Percentiles rank a stretch among this genome's conserved stretches.
Evolutionary conservation across 352 stramenopile genomes (phyloP).

Genomic region (Pythium utonaiense): DNA sequence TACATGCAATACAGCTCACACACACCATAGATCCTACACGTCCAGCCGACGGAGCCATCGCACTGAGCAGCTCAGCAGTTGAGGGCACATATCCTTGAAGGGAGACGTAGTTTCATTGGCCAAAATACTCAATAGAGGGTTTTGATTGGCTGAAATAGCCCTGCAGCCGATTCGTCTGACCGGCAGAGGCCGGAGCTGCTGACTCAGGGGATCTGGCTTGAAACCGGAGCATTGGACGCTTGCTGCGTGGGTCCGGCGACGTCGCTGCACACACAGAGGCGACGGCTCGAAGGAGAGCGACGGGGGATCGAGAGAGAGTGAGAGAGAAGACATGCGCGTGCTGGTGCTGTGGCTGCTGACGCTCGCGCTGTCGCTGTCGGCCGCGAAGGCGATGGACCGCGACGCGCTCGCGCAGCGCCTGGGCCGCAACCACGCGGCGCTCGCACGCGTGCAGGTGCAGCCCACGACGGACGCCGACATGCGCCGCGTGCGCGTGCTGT

Average conservation of each 20-base stretch:
- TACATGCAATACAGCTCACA: no score
- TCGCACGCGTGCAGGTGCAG: slow-evolving; percentile 66
- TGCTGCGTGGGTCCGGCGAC: neutral
- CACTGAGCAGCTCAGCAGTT: neutral
- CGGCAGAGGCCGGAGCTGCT: no score
- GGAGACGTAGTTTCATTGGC: neutral
- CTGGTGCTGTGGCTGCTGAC: slow-evolving; percentile 3
- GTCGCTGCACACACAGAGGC: neutral
- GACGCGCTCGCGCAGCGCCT: slow-evolving; percentile 37
- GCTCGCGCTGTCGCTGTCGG: slow-evolving; percentile 2
- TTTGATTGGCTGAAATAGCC: neutral
- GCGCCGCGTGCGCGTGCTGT: slow-evolving; percentile 58
- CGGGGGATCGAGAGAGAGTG: neutral
- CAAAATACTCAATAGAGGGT: neutral
- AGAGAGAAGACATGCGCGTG: neutral
- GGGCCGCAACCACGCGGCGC: slow-evolving; percentile 61
- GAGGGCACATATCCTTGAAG: no score
- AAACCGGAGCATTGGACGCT: neutral
- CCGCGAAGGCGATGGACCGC: slow-evolving; percentile 4
- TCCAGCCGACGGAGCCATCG: no score
- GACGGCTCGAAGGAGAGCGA: no score
- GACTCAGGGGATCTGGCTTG: neutral
- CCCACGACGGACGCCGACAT: slow-evolving; percentile 35
- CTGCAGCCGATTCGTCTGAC: neutral
- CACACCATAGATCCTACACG: no score